Evolutionary conservation across 2,329 filamentous ascomycete species (phyloP), one percentile per base, ranked within the genome.

Genomic region (Cryphonectria nitschkei): DNA sequence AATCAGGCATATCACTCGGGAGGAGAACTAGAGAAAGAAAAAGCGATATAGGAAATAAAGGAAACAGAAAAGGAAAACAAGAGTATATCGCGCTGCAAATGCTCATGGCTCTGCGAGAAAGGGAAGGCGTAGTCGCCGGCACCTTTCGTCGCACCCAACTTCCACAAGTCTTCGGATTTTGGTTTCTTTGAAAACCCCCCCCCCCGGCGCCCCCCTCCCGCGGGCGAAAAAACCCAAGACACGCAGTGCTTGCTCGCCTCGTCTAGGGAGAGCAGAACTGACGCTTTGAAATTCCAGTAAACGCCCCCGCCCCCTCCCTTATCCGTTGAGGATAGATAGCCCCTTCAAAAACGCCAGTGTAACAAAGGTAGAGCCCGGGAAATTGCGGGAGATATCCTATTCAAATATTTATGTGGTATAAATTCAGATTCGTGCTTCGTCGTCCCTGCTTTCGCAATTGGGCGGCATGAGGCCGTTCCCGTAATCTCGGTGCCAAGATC

Each of bases 381-480:
- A 65, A 19, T 50, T n/a, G 50, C 66, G 52, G 19, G 46, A 60
- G 66, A 64, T 62, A 50, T 61, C 62, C 43, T 54, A 34, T 68
- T 64, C 19, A 68, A 68, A 60, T 68, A 63, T 70, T 46, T 65
- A 67, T 63, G 29, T 73, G 67, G 60, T 71, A 63, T 66, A 50
- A 65, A 65, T 50, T 26, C 69, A 62, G 58, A 60, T 67, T 71
- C 71, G 71, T 68, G 46, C 50, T 64, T 68, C 29, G 65, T 73
- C 71, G 67, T 72, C 72, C 68, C 67, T 68, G 46, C 73, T 69
- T 70, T 70, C 68, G 64, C 67, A 68, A 63, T 74, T 66, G 69
- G 65, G 68, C 68, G 69, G 70, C 46, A 60, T 68, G 69, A 67
- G 60, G 63, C 43, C 65, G 54, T 46, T 50, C 22, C 46, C 46